Evolutionary conservation across 176 grass and related monocot genomes (phyloP), one percentile per base, ranked within the genome.

Genomic region (Oryza rufipogon): DNA sequence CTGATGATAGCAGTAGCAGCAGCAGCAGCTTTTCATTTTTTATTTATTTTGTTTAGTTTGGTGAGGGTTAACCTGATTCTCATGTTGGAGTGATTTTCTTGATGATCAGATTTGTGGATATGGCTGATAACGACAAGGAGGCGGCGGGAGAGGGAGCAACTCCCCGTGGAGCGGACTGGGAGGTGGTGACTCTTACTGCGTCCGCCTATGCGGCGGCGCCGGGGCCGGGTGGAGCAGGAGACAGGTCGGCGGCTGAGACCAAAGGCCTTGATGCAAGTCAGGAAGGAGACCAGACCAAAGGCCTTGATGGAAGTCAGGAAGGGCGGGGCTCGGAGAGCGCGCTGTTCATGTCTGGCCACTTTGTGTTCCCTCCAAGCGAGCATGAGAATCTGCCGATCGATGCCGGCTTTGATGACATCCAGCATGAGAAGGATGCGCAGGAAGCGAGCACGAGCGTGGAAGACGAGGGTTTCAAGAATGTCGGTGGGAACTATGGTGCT

Each of bases 381-480:
- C 91, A 98, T 3, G 96, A 98, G 88, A 93, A 95, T 82, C 93
- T 93, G 48, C 96, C 93, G 5, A 76, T 98, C 56, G 80, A 93
- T 4, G 68, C 82, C 2, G 20, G 39, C 15, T 71, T 82, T 36
- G 68, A 77, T 34, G 91, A 90, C 46, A 89, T 81, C 58, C 66
- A 87, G 12, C 38, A 41, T 6, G 78, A 88, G 44, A 75, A 33
- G 39, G 75, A 87, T 39, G 71, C 72, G 28, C 73, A 75, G n/a
- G 89, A 90, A 32, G 81, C 66, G 14, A 85, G 74, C 4, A 74
- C 80, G 42, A 80, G 66, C 54, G 10, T 79, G 54, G 76, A 95
- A 7, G 87, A 52, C 32, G 69, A 87, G 11, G 17, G 75, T 64
- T 80, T 79, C 83, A 90, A 82, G 69, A 81, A 82, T 4, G 3